Percentiles rank a stretch among this genome's conserved stretches.
Evolutionary conservation across 345 rosid species (phyloP).

Genomic region (Microcos paniculata): DNA sequence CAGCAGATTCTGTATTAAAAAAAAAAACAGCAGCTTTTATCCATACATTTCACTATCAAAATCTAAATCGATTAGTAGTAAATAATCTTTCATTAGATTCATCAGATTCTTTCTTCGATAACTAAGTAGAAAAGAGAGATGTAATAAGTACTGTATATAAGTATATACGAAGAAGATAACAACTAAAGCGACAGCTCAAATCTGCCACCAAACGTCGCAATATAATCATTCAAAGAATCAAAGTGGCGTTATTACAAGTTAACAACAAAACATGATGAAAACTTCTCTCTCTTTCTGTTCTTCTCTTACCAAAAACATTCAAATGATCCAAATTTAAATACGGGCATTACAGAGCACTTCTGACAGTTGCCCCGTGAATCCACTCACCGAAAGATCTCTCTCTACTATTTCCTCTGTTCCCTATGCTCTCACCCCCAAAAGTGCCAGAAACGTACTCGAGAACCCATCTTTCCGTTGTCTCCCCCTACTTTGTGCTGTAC

Average conservation of each 20-base stretch:
- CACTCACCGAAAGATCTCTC: constrained; percentile 17
- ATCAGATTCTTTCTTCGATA: not conserved
- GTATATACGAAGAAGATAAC: not conserved
- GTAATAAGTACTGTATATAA: too few relatives aligned
- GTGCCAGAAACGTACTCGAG: not conserved
- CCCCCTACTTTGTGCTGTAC: not conserved
- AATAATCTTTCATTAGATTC: not conserved
- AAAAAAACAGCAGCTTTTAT: not conserved
- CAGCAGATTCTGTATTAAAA: not conserved
- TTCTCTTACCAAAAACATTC: not conserved
- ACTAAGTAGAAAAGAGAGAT: not conserved
- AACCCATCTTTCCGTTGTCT: not conserved
- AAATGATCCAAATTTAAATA: constrained; percentile 14
- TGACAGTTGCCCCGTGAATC: constrained; percentile 36
- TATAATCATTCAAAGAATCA: not conserved
- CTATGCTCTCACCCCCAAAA: not conserved
- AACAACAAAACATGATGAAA: not conserved
- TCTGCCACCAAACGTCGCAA: constrained; percentile 1
- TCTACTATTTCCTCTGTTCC: not conserved
- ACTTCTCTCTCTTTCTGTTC: not conserved
- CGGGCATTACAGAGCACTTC: constrained; percentile 14
- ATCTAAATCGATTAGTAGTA: not conserved
- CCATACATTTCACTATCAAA: not conserved
- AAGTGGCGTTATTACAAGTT: not conserved
- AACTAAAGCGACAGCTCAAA: not conserved